Evolutionary conservation across 140 eudicot species (phyloP), one percentile per base, ranked within the genome.

Genomic region (Senecio squalidus): DNA sequence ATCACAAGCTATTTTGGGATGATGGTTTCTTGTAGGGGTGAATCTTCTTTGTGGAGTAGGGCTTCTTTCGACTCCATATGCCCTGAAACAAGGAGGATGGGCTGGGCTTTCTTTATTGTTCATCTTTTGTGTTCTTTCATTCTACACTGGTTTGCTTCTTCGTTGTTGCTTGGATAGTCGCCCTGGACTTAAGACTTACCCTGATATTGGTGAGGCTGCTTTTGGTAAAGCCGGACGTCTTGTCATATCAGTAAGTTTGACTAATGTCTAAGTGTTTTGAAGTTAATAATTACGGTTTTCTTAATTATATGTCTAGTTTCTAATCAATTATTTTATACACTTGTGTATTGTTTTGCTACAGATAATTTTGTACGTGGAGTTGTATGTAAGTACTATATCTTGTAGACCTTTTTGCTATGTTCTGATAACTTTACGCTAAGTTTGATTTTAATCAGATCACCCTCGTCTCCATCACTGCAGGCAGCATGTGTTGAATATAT

Each of bases 1-100:
- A 17, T 13, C 20, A 43, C 3, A 43, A 15, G 14, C 2, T 36
- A 10, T 8, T 36, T 44, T 5, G 20, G 41, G 29, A 22, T 62
- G 55, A n/a, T 76, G 64, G 7, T 31, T 41, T 31, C 20, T 34
- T 62, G 48, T 79, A 92, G 96, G 98, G 25, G 77, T 87, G 63
- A 92, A 92, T 72, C 95, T 92, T 49, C 78, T 92, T 40, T 92
- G 98, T 77, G 98, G 98, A 74, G 98, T 92, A 24, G 96, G 95
- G 60, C 78, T 92, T 55, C 95, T 92, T 58, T 81, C 98, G 57
- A 84, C 98, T n/a, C 79, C 98, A 24, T 92, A 86, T 16, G 98
- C 98, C 53, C 92, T 73, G 15, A 73, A 82, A 76, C 67, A 83
- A 82, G 98, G 98, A 31, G 98, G 98, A 60, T 92, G 98, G 98